Evolutionary conservation across 176 grass and related monocot species (phyloP).

Genomic region (Zea luxurians): DNA sequence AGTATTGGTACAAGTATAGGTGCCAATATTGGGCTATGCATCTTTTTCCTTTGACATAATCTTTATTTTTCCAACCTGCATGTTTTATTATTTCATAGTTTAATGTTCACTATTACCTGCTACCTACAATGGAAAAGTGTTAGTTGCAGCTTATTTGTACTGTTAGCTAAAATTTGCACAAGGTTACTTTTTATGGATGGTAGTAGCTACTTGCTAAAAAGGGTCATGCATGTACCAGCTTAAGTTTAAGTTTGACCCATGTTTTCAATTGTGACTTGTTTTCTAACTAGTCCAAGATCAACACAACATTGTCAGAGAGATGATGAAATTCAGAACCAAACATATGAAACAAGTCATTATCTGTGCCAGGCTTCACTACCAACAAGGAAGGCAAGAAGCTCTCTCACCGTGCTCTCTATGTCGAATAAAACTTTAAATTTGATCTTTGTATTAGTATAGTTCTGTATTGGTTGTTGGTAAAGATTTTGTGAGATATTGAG

Average conservation of each 20-base stretch:
- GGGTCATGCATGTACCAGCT: constrained; percentile 7
- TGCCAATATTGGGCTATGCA: constrained; percentile 85
- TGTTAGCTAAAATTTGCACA: constrained; percentile 1
- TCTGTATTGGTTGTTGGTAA: no score
- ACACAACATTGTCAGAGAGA: no score
- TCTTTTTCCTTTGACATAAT: constrained; percentile 9
- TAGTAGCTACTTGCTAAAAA: constrained; percentile 1
- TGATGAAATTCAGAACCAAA: no score
- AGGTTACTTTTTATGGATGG: neutral
- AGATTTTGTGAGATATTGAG: no score
- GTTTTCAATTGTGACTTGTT: neutral
- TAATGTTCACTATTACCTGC: neutral
- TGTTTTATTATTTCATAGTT: neutral
- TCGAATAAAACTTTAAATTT: no score
- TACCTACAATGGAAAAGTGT: neutral
- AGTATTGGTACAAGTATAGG: constrained; percentile 90
- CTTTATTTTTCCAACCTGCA: neutral
- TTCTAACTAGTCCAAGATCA: constrained; percentile 11
- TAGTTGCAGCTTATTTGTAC: neutral
- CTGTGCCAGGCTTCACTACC: no score
- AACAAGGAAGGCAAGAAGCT: no score
- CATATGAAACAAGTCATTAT: no score
- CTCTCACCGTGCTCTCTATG: no score
- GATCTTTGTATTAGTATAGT: no score
- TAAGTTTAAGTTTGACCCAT: neutral